Conservation (phyloP, 306 rosid genomes). For the Lathyrus oleraceus region DNA sequence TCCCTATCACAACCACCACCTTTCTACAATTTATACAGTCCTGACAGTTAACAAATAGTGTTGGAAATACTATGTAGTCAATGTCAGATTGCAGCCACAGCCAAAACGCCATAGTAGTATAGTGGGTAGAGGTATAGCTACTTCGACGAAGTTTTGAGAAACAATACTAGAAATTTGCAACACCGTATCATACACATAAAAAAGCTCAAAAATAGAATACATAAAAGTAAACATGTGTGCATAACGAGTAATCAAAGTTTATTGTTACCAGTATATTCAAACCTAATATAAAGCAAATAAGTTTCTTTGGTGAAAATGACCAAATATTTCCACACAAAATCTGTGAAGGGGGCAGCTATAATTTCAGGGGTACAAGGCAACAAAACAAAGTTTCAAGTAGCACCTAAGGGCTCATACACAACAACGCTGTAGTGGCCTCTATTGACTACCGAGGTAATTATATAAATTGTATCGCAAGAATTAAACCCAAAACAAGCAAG, state of each 20-base stretch:
- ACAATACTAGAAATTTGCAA: neutral
- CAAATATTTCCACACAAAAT: neutral
- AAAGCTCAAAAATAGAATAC: neutral
- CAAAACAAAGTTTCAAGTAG: neutral
- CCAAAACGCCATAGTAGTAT: neutral
- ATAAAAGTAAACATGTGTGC: neutral
- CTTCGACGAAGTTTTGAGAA: neutral
- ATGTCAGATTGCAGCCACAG: neutral
- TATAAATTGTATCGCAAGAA: neutral
- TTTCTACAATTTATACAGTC: conserved; percentile 16
- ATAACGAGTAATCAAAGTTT: neutral
- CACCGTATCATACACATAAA: neutral
- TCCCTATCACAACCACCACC: conserved; percentile 2
- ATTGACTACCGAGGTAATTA: neutral
- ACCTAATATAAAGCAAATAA: neutral
- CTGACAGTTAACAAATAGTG: neutral
- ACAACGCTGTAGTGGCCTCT: neutral
- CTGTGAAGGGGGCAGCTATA: neutral
- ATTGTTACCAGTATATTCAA: neutral
- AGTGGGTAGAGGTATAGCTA: neutral
- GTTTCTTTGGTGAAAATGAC: neutral
- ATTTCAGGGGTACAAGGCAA: neutral
- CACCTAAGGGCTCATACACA: neutral
- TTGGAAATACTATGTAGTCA: neutral
- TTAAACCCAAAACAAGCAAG: neutral